phyloP scores from a whole-genome alignment of 2,329 filamentous ascomycete genomes.

The Aspergillus novoparasiticus region DNA sequence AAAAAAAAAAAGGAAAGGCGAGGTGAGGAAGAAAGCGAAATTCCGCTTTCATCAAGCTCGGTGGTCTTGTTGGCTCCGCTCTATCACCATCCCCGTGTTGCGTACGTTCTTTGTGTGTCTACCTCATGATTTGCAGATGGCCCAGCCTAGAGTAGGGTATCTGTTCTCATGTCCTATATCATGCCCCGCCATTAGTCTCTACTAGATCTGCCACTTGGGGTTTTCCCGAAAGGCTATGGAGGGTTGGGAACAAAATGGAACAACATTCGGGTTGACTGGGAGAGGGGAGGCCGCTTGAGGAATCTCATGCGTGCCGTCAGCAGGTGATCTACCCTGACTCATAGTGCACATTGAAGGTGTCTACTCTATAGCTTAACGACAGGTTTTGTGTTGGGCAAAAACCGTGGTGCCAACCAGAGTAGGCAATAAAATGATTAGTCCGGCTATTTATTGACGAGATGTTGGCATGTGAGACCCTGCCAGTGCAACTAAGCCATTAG shows the following conservation, averaged over 20 bases:
- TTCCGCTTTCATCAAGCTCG: constrained; percentile 52
- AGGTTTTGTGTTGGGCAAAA: constrained; percentile 75
- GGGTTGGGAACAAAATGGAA: constrained; percentile 83
- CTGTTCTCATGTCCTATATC: constrained; percentile 75
- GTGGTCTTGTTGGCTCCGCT: constrained; percentile 42
- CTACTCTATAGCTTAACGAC: constrained; percentile 88
- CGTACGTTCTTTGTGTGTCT: constrained; percentile 41
- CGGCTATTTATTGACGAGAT: constrained; percentile 81
- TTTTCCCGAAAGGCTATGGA: constrained; percentile 78
- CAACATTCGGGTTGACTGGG: constrained; percentile 81
- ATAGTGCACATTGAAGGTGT: constrained; percentile 97
- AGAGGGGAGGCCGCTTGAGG: constrained; percentile 72
- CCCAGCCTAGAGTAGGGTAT: constrained; percentile 74
- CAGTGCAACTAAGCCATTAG: constrained; percentile 10
- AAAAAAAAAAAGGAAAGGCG: background rate
- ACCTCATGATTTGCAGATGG: constrained; percentile 36
- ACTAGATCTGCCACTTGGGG: constrained; percentile 77
- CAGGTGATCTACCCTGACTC: constrained; percentile 69
- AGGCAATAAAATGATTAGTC: constrained; percentile 85
- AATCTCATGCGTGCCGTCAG: constrained; percentile 97
- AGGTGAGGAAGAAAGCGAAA: background rate
- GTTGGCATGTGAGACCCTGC: constrained; percentile 84
- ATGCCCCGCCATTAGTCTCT: constrained; percentile 86
- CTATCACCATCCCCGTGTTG: constrained; percentile 15
- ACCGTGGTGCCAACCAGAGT: constrained; percentile 86